A percentile compares a stretch with the other conserved stretches of the same genome.
These are phyloP conservation scores for Pseudozyma sp. DNA, from an alignment of 1,284 basidiomycete species.

Conservation along the genomic window DNA sequence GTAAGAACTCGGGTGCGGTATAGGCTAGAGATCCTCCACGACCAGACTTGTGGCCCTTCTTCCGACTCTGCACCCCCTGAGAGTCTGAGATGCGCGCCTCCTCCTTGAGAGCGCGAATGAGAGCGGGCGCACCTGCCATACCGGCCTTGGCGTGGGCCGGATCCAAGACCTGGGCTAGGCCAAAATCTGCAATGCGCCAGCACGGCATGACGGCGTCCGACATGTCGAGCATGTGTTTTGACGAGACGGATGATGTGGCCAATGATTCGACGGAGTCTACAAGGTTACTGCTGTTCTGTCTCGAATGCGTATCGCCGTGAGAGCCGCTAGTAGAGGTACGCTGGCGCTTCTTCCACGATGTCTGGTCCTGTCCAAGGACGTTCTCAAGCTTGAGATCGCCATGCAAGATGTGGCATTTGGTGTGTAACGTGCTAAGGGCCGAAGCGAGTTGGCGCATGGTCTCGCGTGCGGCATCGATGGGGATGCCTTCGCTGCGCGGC, in stretches of 20 bases:
- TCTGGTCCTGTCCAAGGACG: constrained; percentile 73
- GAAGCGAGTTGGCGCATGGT: constrained; percentile 90
- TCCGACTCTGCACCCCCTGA: neutral
- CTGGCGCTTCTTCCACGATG: constrained; percentile 49
- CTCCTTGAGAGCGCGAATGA: constrained; percentile 45
- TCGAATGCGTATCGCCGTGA: constrained; percentile 11
- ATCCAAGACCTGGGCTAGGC: constrained; percentile 73
- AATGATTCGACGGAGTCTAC: constrained; percentile 33
- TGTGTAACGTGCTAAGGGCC: constrained; percentile 87
- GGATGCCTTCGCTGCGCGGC: constrained; percentile 51
- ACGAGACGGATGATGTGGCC: constrained; percentile 62
- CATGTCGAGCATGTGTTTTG: constrained; percentile 59
- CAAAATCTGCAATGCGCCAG: constrained; percentile 79
- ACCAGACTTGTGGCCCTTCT: constrained; percentile 15
- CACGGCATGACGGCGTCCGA: constrained; percentile 69
- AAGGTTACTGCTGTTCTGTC: constrained; percentile 17
- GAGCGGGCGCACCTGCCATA: constrained; percentile 15
- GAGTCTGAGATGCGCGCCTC: constrained; percentile 4
- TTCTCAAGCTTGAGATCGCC: constrained; percentile 92
- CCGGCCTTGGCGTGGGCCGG: constrained; percentile 11
- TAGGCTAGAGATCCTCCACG: constrained; percentile 61
- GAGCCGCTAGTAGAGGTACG: constrained; percentile 11
- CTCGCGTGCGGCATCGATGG: constrained; percentile 75
- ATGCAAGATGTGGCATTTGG: constrained; percentile 74
- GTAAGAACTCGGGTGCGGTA: constrained; percentile 57